phyloP scores from a whole-genome alignment of 345 rosid genomes.

The Gynandropsis gynandra region DNA sequence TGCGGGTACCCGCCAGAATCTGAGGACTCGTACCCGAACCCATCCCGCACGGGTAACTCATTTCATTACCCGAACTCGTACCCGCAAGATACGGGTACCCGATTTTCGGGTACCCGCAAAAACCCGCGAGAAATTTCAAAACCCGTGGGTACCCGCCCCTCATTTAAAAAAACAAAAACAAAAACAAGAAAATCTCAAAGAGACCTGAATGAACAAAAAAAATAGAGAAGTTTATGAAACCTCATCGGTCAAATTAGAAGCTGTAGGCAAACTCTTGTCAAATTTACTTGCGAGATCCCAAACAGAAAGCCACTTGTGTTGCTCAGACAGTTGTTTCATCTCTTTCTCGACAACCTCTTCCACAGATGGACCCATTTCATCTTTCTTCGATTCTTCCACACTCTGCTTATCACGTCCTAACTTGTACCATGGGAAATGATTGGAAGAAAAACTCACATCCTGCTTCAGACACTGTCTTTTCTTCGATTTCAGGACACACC shows the following conservation, averaged over 20 bases:
- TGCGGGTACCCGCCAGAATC: no score
- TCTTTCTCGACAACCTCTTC: conserved; percentile 82
- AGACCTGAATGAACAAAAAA: neutral
- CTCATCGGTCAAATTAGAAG: conserved; percentile 80
- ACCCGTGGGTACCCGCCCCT: no score
- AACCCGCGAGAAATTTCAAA: no score
- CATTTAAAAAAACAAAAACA: no score
- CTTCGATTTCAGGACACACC: conserved; percentile 30
- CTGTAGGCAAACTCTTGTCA: conserved; percentile 82
- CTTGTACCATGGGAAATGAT: conserved; percentile 72
- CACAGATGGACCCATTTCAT: conserved; percentile 59
- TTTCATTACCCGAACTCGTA: no score
- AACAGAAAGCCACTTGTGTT: conserved; percentile 93
- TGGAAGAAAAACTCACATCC: conserved; percentile 82
- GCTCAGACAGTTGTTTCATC: conserved; percentile 57
- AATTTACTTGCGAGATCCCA: conserved; percentile 97
- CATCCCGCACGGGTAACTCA: no score
- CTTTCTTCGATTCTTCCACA: conserved; percentile 83
- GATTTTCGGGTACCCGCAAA: no score
- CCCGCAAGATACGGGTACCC: no score
- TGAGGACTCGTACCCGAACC: no score
- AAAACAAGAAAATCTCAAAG: no score
- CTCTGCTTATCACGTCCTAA: no score
- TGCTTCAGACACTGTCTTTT: conserved; percentile 20
- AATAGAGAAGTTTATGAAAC: conserved; percentile 27